phyloP scores from a whole-genome alignment of 257 asterid genomes.

The Apocynum venetum region DNA sequence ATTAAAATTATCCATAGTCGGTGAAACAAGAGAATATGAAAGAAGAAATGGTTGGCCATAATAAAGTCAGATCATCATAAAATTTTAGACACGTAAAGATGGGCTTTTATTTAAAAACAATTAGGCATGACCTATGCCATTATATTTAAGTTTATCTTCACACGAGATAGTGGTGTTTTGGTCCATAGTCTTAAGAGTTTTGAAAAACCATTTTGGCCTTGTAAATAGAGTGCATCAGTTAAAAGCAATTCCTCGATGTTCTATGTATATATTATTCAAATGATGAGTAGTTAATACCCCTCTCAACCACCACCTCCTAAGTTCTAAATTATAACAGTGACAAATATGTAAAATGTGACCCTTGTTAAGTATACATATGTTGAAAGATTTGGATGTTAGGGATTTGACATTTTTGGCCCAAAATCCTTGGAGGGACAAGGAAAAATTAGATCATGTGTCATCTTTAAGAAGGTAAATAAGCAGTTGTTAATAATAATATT shows the following conservation, averaged over 20 bases:
- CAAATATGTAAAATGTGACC: slow-evolving; percentile 6
- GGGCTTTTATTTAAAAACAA: slow-evolving; percentile 10
- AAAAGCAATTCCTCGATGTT: background rate
- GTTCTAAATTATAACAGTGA: no score
- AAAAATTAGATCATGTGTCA: background rate
- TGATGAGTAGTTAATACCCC: background rate
- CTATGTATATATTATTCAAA: no score
- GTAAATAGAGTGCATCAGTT: slow-evolving; percentile 14
- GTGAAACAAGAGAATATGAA: slow-evolving; percentile 23
- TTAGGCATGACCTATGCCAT: slow-evolving; percentile 12
- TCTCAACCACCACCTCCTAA: background rate
- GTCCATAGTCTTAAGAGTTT: background rate
- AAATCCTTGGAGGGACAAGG: background rate
- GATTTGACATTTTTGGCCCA: slow-evolving; percentile 2
- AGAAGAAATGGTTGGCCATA: slow-evolving; percentile 34
- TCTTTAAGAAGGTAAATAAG: no score
- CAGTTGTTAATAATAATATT: no score
- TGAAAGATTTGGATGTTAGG: slow-evolving; percentile 5
- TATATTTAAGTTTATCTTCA: slow-evolving; percentile 38
- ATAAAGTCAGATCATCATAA: slow-evolving; percentile 23
- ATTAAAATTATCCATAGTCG: slow-evolving; percentile 3
- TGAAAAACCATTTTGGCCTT: slow-evolving; percentile 4
- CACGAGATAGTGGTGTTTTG: slow-evolving; percentile 17
- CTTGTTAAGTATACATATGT: background rate
- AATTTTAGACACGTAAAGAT: slow-evolving; percentile 28